Evolutionary conservation across 2,329 filamentous ascomycete genomes (phyloP).

Genomic region (Gaeumannomyces tritici): DNA sequence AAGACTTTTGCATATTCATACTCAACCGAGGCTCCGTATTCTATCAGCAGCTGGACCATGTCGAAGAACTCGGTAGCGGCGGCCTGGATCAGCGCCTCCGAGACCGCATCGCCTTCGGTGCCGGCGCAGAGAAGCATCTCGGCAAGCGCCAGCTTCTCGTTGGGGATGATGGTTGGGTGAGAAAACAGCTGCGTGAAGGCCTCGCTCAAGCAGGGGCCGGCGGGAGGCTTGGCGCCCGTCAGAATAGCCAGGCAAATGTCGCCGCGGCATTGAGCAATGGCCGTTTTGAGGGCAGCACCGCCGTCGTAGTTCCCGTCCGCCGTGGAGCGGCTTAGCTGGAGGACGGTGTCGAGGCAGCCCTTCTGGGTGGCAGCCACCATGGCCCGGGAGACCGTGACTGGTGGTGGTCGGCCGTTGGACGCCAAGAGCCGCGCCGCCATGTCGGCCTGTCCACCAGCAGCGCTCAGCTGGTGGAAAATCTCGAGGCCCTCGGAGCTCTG

Average conservation of each 20-base stretch:
- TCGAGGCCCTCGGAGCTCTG: constrained; percentile 41
- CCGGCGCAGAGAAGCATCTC: constrained; percentile 51
- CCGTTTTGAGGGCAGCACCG: constrained; percentile 40
- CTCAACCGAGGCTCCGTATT: constrained; percentile 44
- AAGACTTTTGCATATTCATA: constrained; percentile 40
- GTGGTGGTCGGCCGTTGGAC: constrained; percentile 35
- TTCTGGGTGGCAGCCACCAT: constrained; percentile 41
- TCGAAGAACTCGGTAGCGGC: constrained; percentile 40
- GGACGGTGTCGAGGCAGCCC: constrained; percentile 39
- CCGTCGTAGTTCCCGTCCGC: constrained; percentile 44
- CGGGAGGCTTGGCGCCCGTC: constrained; percentile 41
- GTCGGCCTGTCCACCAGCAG: constrained; percentile 31
- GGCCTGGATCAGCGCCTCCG: constrained; percentile 37
- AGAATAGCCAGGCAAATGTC: constrained; percentile 47
- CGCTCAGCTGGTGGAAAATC: constrained; percentile 42
- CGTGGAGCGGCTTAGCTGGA: constrained; percentile 38
- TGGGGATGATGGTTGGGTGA: constrained; percentile 33
- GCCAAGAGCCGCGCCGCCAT: constrained; percentile 38
- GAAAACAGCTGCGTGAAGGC: constrained; percentile 39
- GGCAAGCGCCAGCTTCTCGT: constrained; percentile 39
- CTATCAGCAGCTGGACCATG: constrained; percentile 43
- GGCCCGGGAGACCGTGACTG: constrained; percentile 33
- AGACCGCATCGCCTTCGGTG: constrained; percentile 39
- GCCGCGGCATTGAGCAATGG: constrained; percentile 36
- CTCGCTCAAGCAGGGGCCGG: constrained; percentile 34